These are phyloP conservation scores for Saccharum officinarum DNA, from an alignment of 176 grass and related monocot species.

Conservation along the genomic window DNA sequence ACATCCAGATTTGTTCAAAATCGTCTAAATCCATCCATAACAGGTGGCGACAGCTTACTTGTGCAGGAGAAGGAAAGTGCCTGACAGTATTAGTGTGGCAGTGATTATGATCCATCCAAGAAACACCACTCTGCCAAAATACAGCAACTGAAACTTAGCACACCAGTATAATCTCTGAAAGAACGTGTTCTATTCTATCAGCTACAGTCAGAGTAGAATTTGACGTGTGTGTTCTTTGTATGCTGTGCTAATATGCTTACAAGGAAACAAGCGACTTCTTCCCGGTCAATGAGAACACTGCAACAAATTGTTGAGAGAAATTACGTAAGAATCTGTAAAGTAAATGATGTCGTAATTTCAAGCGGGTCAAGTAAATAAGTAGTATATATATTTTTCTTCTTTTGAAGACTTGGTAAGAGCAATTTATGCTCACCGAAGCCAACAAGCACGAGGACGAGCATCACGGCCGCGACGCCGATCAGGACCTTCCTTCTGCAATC, in stretches of 20 bases:
- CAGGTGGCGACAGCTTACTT: slow-evolving; percentile 41
- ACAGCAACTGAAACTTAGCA: slow-evolving; percentile 5
- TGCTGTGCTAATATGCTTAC: slow-evolving; percentile 49
- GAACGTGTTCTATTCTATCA: not conserved
- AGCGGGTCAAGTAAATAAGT: not conserved
- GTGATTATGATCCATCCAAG: slow-evolving; percentile 69
- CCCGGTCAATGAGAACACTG: slow-evolving; percentile 70
- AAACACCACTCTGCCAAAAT: slow-evolving; percentile 53
- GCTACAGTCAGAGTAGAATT: not conserved
- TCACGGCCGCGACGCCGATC: slow-evolving; percentile 50
- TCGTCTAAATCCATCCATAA: not conserved
- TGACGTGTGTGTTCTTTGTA: not conserved
- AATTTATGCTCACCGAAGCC: slow-evolving; percentile 67
- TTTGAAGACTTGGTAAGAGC: not conserved
- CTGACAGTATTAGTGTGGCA: slow-evolving; percentile 54
- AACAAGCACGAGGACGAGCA: slow-evolving; percentile 58
- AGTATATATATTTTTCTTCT: not conserved
- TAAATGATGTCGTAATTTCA: not conserved
- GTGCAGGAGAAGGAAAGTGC: slow-evolving; percentile 69
- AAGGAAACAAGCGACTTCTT: slow-evolving; percentile 44
- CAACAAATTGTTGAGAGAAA: not conserved
- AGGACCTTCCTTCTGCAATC: slow-evolving; percentile 60
- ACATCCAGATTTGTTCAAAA: not conserved
- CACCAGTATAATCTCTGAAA: not conserved
- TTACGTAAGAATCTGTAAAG: not conserved